Base-by-base conservation (phyloP, 2,329 filamentous ascomycete species). In the Pseudocercospora vitis region DNA sequence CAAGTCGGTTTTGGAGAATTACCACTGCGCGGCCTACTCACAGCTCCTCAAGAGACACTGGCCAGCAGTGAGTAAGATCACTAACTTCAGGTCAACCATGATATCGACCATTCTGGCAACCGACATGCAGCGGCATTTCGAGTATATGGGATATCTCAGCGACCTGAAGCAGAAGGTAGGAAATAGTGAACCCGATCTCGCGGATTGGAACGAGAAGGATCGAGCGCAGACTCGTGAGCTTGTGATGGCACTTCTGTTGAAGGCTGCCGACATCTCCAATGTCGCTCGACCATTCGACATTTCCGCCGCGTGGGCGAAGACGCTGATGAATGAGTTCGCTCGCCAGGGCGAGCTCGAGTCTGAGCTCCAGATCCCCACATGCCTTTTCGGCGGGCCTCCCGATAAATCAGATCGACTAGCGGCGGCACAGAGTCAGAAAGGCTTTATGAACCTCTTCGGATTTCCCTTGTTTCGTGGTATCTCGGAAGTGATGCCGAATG, bases 241-340 rank as follows among this genome's bases (percentile, higher is more conserved):
- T 42, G 78, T 87, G n/a, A 97, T 94, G 72, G 91, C 91, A 11
- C 76, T 99, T 52, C 76, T 99, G 55, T 96, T 99, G 74, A 99
- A 99, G 71, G 97, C 94, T 69, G 94, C 94, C 32, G 94, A 99
- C 71, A 97, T 99, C 68, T 96, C 92, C 75, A 99, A 99, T 70
- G 94, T 97, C 70, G 91, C 91, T 50, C 85, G 94, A 52, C 87
- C 85, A 52, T 91, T 94, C 69, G 81, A 87, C 52, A 84, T 91
- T 21, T 94, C 94, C 18, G 78, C 89, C 37, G 81, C 87, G 69
- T 99, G 94, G 94, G 96, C 94, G 65, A 82, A 87, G 65, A 91
- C 96, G 42, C 78, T 99, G n/a, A 92, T 94, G 12, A 89, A 96
- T 58, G 94, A 99, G 69, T 97, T 97, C 65, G 87, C 91, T 31